Percentiles rank a stretch among this genome's conserved stretches.
phyloP scores from a whole-genome alignment of 345 rosid species.

The Heritiera fomes region DNA sequence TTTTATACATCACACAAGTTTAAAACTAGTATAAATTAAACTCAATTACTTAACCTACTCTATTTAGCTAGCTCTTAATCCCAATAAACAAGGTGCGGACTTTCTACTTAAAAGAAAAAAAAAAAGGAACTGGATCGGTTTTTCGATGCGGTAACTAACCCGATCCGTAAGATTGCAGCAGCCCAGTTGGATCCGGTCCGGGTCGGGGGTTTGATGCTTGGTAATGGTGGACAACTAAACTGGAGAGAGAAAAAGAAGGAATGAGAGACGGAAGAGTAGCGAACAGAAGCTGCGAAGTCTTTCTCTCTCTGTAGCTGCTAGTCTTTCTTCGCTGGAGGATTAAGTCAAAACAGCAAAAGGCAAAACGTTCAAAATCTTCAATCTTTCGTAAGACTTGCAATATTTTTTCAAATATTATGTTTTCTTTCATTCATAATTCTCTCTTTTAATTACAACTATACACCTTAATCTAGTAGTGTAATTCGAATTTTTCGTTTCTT shows the following conservation, averaged over 20 bases:
- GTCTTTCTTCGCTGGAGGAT: slow-evolving; percentile 5
- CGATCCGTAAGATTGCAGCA: neutral
- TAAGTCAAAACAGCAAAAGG: neutral
- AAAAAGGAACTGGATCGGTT: neutral
- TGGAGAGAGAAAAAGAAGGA: neutral
- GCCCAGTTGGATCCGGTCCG: neutral
- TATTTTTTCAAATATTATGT: neutral
- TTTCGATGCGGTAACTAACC: neutral
- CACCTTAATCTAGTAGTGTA: neutral
- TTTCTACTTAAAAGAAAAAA: too few species aligned
- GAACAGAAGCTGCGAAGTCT: neutral
- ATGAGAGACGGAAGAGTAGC: neutral
- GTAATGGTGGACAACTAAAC: too few species aligned
- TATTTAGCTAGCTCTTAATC: too few species aligned
- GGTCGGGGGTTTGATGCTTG: neutral
- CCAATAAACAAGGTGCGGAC: too few species aligned
- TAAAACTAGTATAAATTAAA: too few species aligned
- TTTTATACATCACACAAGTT: too few species aligned
- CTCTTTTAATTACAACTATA: neutral
- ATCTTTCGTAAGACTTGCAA: slow-evolving; percentile 14
- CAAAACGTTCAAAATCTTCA: neutral
- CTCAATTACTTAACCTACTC: too few species aligned
- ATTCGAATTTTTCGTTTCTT: slow-evolving; percentile 20
- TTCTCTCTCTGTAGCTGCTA: slow-evolving; percentile 12
- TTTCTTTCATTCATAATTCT: neutral